Base-by-base conservation (phyloP, 2,329 filamentous ascomycete species). In the Hypoxylon sp. region DNA sequence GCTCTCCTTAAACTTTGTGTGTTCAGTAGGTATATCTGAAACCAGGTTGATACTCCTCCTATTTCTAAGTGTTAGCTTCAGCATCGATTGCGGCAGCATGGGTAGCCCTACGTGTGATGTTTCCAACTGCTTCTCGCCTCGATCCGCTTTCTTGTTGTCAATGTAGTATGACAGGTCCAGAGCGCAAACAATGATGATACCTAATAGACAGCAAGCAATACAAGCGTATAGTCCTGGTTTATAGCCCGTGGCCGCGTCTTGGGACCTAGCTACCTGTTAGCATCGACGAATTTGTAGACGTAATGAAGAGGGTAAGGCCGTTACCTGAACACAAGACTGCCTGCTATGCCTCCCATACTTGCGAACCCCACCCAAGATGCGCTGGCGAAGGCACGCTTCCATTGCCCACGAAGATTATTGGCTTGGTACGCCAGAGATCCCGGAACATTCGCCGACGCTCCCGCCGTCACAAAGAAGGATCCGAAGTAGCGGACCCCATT, bases 321-420 rank as follows among this genome's bases (percentile, higher is more conserved):
- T 65, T 60, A 76, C 72, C 89, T 85, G 80, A 95, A 96, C 10
- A 95, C 89, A 62, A 93, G 82, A 71, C 87, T 88, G 25, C 92
- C 92, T 0, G 88, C 87, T 69, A 96, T 96, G 34, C 93, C 93
- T 38, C 93, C 93, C 25, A 97, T 82, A 2, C 91, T 92, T 6
- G 92, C 92, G 53, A 92, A 88, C 1, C 90, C 91, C 2, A 96
- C 91, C 1, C 95, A 85, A 0, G 90, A 91, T 2, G 93, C 91
- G 65, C 89, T 92, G 77, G 89, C 90, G 72, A 96, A 90, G 0
- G 93, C 93, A 51, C 93, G 88, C 82, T 95, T 97, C 92, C 93
- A 97, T 80, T 96, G 93, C 0, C 93, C 93, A 58, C 92, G 89
- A 75, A 97, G 91, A 79, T 97, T 97, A 81, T 95, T 96, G 45